phyloP scores from a whole-genome alignment of 805 yeast species.

The Wickerhamomyces mucosus region DNA sequence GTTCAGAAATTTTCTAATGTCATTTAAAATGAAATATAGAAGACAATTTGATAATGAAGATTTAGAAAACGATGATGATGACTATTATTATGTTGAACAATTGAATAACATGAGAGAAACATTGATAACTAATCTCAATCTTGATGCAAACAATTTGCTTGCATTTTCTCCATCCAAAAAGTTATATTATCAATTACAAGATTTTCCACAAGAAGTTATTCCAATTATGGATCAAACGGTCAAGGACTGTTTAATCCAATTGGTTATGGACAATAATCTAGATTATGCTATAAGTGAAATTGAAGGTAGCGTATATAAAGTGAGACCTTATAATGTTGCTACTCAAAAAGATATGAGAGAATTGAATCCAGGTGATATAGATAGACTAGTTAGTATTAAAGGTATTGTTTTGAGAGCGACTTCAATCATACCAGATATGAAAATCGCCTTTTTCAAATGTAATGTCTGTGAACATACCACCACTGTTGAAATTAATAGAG shows the following conservation, averaged over 20 bases:
- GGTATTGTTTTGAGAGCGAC: constrained; percentile 87
- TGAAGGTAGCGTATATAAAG: constrained; percentile 75
- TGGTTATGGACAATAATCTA: constrained; percentile 45
- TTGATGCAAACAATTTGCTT: constrained; percentile 74
- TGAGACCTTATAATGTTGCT: constrained; percentile 80
- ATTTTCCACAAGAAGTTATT: constrained; percentile 93
- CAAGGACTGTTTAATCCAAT: constrained; percentile 77
- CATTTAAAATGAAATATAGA: constrained; percentile 72
- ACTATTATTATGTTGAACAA: constrained; percentile 61
- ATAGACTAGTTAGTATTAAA: constrained; percentile 82
- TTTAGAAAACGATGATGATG: constrained; percentile 52
- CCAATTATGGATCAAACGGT: constrained; percentile 97
- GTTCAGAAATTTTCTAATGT: constrained; percentile 76
- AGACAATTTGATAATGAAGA: constrained; percentile 32
- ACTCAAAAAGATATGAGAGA: constrained; percentile 79
- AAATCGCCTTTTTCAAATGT: constrained; percentile 92
- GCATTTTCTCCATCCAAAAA: constrained; percentile 70
- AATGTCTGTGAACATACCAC: constrained; percentile 89
- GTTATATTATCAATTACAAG: constrained; percentile 75
- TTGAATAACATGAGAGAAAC: constrained; percentile 65
- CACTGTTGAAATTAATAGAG: constrained; percentile 89
- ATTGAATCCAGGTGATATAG: constrained; percentile 88
- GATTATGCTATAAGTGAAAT: constrained; percentile 53
- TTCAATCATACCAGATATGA: constrained; percentile 95
- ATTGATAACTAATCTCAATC: constrained; percentile 73